These are phyloP conservation scores for Camelina sativa DNA, from an alignment of 345 rosid genomes.

Conservation along the genomic window DNA sequence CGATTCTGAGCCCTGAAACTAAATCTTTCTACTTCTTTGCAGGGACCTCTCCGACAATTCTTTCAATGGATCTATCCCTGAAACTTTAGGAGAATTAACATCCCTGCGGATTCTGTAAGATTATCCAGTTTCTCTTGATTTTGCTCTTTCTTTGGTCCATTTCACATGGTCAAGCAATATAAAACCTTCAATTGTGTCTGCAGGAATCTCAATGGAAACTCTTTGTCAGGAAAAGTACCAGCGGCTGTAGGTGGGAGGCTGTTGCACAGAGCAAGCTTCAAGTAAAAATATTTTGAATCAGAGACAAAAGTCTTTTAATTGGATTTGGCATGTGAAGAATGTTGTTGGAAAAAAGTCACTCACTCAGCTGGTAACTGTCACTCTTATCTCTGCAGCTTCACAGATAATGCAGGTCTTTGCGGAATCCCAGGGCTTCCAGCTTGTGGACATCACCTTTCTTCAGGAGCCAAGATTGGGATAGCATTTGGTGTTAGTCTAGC, in stretches of 20 bases:
- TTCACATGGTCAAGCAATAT: neutral
- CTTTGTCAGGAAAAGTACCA: slow-evolving; percentile 85
- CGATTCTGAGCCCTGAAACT: slow-evolving; percentile 4
- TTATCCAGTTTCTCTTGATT: neutral
- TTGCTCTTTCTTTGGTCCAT: neutral
- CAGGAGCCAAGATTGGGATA: slow-evolving; percentile 83
- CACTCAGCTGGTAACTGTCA: slow-evolving; percentile 5
- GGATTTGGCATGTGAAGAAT: slow-evolving; percentile 1
- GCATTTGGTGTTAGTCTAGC: slow-evolving; percentile 62
- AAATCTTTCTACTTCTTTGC: slow-evolving; percentile 36
- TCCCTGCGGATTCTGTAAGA: slow-evolving; percentile 81
- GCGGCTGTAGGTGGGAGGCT: slow-evolving; percentile 91
- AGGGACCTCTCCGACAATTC: slow-evolving; percentile 96
- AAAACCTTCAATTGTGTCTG: slow-evolving; percentile 24
- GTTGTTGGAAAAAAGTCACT: neutral
- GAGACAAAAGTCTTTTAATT: neutral
- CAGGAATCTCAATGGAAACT: slow-evolving; percentile 94
- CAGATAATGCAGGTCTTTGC: slow-evolving; percentile 92
- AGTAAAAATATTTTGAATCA: slow-evolving; percentile 56
- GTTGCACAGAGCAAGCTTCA: slow-evolving; percentile 92
- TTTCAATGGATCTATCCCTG: slow-evolving; percentile 89
- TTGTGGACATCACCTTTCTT: slow-evolving; percentile 81
- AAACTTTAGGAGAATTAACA: slow-evolving; percentile 79
- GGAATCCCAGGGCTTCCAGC: slow-evolving; percentile 93
- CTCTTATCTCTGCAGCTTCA: slow-evolving; percentile 65